Conservation (phyloP, 176 grass and related monocot genomes). For the Carex cristatella region DNA sequence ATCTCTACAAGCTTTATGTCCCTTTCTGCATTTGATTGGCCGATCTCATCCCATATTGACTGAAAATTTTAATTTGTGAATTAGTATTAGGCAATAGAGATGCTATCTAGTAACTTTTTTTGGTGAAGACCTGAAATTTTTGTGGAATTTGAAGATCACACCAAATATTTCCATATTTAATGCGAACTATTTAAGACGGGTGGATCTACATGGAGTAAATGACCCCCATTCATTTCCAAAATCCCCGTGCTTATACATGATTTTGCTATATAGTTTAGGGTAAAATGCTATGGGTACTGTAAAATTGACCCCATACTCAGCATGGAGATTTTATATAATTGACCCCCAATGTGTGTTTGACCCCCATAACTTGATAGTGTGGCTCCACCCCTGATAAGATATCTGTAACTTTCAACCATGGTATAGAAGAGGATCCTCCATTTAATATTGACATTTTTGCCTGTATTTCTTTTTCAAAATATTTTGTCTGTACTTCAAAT, state of each 20-base stretch:
- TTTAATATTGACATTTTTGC: neutral
- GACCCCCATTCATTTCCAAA: too few relatives aligned
- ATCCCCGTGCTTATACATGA: too few relatives aligned
- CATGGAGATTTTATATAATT: too few relatives aligned
- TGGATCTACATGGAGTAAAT: too few relatives aligned
- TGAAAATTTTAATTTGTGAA: conserved; percentile 24
- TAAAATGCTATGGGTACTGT: too few relatives aligned
- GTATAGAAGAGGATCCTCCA: neutral
- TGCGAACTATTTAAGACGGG: neutral
- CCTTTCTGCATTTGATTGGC: conserved; percentile 51
- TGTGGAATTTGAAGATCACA: neutral
- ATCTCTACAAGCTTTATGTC: conserved; percentile 39
- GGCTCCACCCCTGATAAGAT: neutral
- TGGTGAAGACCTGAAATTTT: neutral
- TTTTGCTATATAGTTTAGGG: too few relatives aligned
- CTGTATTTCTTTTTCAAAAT: neutral
- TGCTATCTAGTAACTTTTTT: neutral
- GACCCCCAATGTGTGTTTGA: too few relatives aligned
- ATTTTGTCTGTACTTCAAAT: neutral
- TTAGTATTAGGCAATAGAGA: neutral
- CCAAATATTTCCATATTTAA: neutral
- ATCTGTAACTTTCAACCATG: neutral
- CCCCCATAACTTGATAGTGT: too few relatives aligned
- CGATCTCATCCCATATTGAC: conserved; percentile 83
- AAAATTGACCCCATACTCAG: too few relatives aligned